Evolutionary conservation across 192 early-diverging fungal genomes (phyloP).

Genomic region (Coemansia sp.): DNA sequence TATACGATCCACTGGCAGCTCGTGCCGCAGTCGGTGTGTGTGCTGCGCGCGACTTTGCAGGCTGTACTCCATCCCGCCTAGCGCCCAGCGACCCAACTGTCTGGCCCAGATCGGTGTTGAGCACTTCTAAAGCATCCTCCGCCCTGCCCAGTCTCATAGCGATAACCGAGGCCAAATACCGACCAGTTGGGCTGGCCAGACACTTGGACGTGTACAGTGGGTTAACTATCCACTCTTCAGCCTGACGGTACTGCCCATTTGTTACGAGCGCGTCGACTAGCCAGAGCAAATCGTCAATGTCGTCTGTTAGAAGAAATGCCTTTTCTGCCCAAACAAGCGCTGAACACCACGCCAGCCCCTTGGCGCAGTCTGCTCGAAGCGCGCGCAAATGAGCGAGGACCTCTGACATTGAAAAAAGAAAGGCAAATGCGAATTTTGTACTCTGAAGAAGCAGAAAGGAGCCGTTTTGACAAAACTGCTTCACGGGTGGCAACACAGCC

Average conservation of each 20-base stretch:
- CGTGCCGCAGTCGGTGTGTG: conserved; percentile 8
- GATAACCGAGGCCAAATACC: conserved; percentile 45
- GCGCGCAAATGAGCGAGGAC: conserved; percentile 37
- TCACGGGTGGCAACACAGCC: not conserved
- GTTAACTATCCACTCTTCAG: conserved; percentile 43
- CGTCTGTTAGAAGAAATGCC: conserved; percentile 28
- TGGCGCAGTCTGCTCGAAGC: conserved; percentile 38
- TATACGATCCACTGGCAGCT: not conserved
- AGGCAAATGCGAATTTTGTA: not conserved
- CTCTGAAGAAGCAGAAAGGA: not conserved
- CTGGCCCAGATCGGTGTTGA: conserved; percentile 10
- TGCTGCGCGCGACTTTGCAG: not conserved
- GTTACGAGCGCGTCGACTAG: conserved; percentile 49
- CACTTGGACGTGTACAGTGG: conserved; percentile 17
- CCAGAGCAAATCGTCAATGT: conserved; percentile 43
- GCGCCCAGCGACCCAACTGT: not conserved
- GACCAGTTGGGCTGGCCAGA: conserved; percentile 20
- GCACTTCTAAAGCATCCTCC: conserved; percentile 44
- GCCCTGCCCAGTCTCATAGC: conserved; percentile 50
- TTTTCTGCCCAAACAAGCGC: conserved; percentile 52
- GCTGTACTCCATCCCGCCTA: not conserved
- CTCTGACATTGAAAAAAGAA: conserved; percentile 22
- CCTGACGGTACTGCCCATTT: conserved; percentile 50
- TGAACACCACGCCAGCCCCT: conserved; percentile 46
- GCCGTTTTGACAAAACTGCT: no score